Conservation (phyloP, 495 filamentous ascomycete genomes). For the Physcia stellaris region DNA sequence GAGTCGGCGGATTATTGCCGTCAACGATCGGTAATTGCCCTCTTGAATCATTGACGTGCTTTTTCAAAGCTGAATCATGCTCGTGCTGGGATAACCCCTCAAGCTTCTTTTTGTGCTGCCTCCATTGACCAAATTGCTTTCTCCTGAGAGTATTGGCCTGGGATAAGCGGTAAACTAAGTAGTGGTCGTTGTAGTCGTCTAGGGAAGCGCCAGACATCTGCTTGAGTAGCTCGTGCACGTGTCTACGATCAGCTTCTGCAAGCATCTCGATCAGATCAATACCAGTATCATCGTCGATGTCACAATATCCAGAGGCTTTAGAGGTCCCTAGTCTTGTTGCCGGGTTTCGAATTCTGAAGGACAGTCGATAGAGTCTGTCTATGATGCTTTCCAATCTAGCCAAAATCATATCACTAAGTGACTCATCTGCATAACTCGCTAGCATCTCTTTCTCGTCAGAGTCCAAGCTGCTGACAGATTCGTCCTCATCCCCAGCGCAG, state of each 20-base stretch:
- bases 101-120: conserved; percentile 14
- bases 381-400: conserved; percentile 4
- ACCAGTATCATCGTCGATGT: conserved; percentile 10
- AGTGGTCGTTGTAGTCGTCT: conserved; percentile 3
- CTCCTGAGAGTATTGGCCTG: conserved; percentile 13
- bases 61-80: no score
- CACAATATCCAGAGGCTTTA: conserved; percentile 6
- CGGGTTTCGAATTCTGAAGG: conserved; percentile 16
- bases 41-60: no score
- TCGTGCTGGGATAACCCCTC: no score
- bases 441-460: no score
- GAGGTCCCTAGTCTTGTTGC: conserved; percentile 10
- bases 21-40: no score
- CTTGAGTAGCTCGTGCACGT: conserved; percentile 10
- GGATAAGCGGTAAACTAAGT: conserved; percentile 13
- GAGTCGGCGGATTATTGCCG: no score
- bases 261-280: conserved; percentile 10
- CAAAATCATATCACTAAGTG: not conserved
- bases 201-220: not conserved
- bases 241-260: conserved; percentile 5
- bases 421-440: no score
- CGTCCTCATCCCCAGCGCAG: no score
- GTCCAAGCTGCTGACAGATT: no score
- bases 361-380: conserved; percentile 14
- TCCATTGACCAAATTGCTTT: conserved; percentile 19